phyloP scores from a whole-genome alignment of 2,329 filamentous ascomycete species.

The Cladosporium oxysporum region DNA sequence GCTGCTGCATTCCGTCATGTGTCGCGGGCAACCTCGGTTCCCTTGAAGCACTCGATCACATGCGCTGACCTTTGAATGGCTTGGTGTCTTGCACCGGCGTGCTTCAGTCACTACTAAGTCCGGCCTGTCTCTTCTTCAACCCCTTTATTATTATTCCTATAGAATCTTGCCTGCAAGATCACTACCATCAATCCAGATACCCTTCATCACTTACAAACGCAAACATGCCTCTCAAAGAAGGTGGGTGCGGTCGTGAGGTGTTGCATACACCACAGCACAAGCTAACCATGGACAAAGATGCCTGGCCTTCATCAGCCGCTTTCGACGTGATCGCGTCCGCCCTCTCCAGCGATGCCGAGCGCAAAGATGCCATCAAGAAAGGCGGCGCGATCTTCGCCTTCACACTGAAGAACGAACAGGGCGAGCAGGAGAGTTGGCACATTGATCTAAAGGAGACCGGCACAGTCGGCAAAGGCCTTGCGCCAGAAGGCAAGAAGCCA shows the following conservation, averaged over 20 bases:
- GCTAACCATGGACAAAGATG: not conserved
- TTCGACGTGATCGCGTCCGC: conserved; percentile 84
- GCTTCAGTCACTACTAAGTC: not conserved
- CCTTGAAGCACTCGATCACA: conserved; percentile 9
- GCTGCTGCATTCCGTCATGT: not conserved
- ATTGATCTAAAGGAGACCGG: conserved; percentile 94
- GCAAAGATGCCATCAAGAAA: conserved; percentile 86
- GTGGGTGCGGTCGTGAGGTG: conserved; percentile 46
- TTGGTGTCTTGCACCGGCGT: not conserved
- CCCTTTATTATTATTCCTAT: not conserved
- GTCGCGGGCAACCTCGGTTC: not conserved
- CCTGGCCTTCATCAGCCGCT: conserved; percentile 73
- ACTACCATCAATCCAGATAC: not conserved
- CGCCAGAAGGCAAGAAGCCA: conserved; percentile 71
- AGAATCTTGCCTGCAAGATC: not conserved
- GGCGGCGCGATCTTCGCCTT: conserved; percentile 88
- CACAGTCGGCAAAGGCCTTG: conserved; percentile 72
- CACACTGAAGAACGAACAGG: conserved; percentile 82
- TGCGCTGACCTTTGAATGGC: conserved; percentile 1
- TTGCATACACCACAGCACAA: not conserved
- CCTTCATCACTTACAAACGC: not conserved
- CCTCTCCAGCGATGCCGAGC: conserved; percentile 69
- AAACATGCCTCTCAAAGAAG: conserved; percentile 71
- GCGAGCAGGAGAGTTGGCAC: conserved; percentile 84
- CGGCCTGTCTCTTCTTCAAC: not conserved